Conservation (phyloP, 2,329 filamentous ascomycete species). For the Fusarium cicatricum region DNA sequence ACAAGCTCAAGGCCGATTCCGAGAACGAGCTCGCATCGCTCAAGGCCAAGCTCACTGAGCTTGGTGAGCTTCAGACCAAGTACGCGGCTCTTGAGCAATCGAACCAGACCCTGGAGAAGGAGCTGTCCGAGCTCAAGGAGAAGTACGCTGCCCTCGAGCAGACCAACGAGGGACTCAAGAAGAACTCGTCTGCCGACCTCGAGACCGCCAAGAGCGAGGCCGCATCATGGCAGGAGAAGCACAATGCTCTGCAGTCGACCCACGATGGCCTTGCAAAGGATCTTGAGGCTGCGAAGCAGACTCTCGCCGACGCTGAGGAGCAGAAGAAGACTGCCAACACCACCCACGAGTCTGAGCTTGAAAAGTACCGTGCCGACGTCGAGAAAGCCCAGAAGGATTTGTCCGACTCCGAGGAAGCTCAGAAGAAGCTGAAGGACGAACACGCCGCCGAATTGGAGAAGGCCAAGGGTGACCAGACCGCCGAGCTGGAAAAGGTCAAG, state of each 20-base stretch:
- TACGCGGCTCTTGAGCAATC: conserved; percentile 43
- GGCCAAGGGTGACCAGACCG: conserved; percentile 37
- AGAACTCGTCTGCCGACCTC: conserved; percentile 45
- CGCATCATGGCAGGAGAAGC: conserved; percentile 42
- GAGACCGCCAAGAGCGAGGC: conserved; percentile 43
- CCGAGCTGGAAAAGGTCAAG: conserved; percentile 33
- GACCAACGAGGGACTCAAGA: conserved; percentile 39
- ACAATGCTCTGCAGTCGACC: conserved; percentile 32
- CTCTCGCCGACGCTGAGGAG: conserved; percentile 37
- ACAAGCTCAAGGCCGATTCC: conserved; percentile 36
- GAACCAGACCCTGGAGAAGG: conserved; percentile 36
- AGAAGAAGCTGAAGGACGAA: conserved; percentile 40
- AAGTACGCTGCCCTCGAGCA: conserved; percentile 42
- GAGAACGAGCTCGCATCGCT: conserved; percentile 23
- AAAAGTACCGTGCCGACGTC: conserved; percentile 38
- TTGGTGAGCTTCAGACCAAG: conserved; percentile 46
- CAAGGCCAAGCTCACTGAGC: conserved; percentile 42
- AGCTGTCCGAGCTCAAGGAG: conserved; percentile 42
- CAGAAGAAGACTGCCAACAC: conserved; percentile 31
- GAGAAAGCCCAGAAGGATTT: conserved; percentile 39
- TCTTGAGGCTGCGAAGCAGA: conserved; percentile 45
- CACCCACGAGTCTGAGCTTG: conserved; percentile 29
- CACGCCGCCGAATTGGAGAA: conserved; percentile 31
- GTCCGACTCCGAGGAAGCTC: conserved; percentile 34
- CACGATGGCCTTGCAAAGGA: conserved; percentile 39